These are phyloP conservation scores for Krasilnikovozyma curviuscula DNA, from an alignment of 768 basidiomycete species.

Conservation along the genomic window DNA sequence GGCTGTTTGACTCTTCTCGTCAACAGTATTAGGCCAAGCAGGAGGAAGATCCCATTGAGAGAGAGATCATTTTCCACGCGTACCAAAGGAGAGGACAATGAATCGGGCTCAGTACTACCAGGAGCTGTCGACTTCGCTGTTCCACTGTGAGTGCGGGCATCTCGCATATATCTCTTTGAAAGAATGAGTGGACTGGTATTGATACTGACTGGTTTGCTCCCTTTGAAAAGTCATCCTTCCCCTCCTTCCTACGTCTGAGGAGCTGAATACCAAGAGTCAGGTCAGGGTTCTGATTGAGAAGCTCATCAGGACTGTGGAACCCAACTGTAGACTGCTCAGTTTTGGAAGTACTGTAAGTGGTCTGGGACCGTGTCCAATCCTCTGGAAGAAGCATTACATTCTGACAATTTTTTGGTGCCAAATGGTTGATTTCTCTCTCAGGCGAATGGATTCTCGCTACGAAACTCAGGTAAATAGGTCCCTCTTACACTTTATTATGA, in stretches of 20 bases:
- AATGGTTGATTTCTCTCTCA: neutral
- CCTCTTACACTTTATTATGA: neutral
- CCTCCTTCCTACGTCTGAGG: slow-evolving; percentile 69
- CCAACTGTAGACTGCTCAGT: slow-evolving; percentile 67
- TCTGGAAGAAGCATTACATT: no score
- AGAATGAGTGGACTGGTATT: neutral
- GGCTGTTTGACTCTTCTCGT: no score
- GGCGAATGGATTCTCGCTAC: slow-evolving; percentile 11
- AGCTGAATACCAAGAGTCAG: slow-evolving; percentile 86
- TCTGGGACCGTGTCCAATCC: neutral
- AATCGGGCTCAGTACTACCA: slow-evolving; percentile 25
- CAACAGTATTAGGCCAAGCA: no score
- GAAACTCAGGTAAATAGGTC: slow-evolving; percentile 4
- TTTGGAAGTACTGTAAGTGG: slow-evolving; percentile 52
- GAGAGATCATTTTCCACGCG: no score
- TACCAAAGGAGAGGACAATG: no score
- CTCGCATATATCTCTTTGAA: neutral
- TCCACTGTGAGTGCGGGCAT: slow-evolving; percentile 34
- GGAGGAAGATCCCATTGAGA: no score
- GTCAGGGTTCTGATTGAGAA: slow-evolving; percentile 85
- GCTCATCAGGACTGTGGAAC: slow-evolving; percentile 86
- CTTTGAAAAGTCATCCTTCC: slow-evolving; percentile 48
- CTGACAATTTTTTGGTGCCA: no score
- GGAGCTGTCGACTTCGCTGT: slow-evolving; percentile 74
- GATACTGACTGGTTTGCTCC: neutral